Evolutionary conservation across 1,284 basidiomycete species (phyloP).

Genomic region (Ganoderma sinense): DNA sequence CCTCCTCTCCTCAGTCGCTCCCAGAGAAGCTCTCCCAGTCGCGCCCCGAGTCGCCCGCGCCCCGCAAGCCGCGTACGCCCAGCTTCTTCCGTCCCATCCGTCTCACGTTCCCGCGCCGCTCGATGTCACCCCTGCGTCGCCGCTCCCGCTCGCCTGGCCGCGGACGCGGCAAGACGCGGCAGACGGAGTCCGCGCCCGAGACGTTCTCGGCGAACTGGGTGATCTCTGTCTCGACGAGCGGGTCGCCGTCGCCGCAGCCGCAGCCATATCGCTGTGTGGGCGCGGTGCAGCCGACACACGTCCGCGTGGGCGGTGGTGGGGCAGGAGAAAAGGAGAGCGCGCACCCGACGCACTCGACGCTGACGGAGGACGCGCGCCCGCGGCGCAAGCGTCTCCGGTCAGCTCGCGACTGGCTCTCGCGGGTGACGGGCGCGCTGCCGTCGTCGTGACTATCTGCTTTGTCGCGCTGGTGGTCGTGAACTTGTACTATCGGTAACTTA

Average conservation of each 20-base stretch:
- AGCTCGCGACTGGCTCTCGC: slow-evolving; percentile 65
- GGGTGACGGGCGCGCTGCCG: slow-evolving; percentile 52
- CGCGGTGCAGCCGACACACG: slow-evolving; percentile 19
- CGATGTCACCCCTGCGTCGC: slow-evolving; percentile 38
- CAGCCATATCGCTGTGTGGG: slow-evolving; percentile 37
- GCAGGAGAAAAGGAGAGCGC: slow-evolving; percentile 29
- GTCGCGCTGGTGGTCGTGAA: slow-evolving; percentile 18
- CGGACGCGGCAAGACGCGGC: slow-evolving; percentile 28
- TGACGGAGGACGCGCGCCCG: slow-evolving; percentile 42
- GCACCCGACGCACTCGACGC: slow-evolving; percentile 31
- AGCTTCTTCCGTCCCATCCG: slow-evolving; percentile 49
- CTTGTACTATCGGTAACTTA: slow-evolving; percentile 25
- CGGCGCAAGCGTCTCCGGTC: slow-evolving; percentile 54
- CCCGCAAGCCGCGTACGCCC: slow-evolving; percentile 43
- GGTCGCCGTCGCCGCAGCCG: slow-evolving; percentile 37
- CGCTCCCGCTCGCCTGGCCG: slow-evolving; percentile 40
- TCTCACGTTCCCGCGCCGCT: slow-evolving; percentile 49
- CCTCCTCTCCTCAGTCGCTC: slow-evolving; percentile 29
- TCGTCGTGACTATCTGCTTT: slow-evolving; percentile 41
- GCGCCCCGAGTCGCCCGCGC: slow-evolving; percentile 19
- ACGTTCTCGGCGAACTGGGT: slow-evolving; percentile 39
- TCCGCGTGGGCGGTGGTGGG: slow-evolving; percentile 13
- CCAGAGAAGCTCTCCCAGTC: slow-evolving; percentile 26
- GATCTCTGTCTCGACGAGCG: slow-evolving; percentile 38
- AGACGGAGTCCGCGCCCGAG: slow-evolving; percentile 33